These are phyloP conservation scores for Suillus luteus DNA, from an alignment of 768 basidiomycete genomes.

Conservation along the genomic window DNA sequence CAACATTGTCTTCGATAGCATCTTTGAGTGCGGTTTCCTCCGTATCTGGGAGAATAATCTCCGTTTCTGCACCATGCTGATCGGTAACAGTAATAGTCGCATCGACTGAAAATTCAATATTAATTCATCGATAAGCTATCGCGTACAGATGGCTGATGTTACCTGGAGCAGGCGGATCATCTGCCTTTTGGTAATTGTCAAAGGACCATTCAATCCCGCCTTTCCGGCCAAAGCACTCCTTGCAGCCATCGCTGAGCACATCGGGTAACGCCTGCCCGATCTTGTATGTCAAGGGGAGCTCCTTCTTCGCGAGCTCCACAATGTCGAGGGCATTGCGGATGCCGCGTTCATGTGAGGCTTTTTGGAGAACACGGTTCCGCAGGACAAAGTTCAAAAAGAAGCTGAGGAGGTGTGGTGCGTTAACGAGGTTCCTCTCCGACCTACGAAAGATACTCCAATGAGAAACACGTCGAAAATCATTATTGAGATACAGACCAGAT, in stretches of 20 bases:
- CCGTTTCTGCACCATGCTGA: slow-evolving; percentile 17
- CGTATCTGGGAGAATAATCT: slow-evolving; percentile 27
- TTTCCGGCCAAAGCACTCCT: slow-evolving; percentile 50
- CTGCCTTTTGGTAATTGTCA: slow-evolving; percentile 9
- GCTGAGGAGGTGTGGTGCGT: slow-evolving; percentile 52
- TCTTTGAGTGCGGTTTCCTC: slow-evolving; percentile 28
- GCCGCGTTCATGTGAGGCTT: slow-evolving; percentile 44
- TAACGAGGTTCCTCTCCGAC: slow-evolving; percentile 48
- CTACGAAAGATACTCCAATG: slow-evolving; percentile 29
- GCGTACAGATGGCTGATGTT: slow-evolving; percentile 14
- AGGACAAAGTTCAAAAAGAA: slow-evolving; percentile 68
- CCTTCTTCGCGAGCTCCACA: slow-evolving; percentile 40
- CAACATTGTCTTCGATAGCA: slow-evolving; percentile 29
- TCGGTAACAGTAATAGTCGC: slow-evolving; percentile 21
- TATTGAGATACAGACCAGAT: slow-evolving; percentile 52
- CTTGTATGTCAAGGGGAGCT: slow-evolving; percentile 45
- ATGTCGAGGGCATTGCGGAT: slow-evolving; percentile 49
- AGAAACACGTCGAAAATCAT: neutral
- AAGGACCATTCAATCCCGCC: slow-evolving; percentile 40
- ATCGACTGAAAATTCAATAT: slow-evolving; percentile 16
- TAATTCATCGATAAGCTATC: slow-evolving; percentile 10
- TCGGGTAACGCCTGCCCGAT: slow-evolving; percentile 45
- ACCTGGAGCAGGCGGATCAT: slow-evolving; percentile 2
- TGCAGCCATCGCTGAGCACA: slow-evolving; percentile 50
- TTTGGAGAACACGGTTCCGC: slow-evolving; percentile 54